A percentile compares a stretch with the other conserved stretches of the same genome.
These are phyloP conservation scores for Sequoia sempervirens DNA, from an alignment of 75 land plant species.

Conservation along the genomic window DNA sequence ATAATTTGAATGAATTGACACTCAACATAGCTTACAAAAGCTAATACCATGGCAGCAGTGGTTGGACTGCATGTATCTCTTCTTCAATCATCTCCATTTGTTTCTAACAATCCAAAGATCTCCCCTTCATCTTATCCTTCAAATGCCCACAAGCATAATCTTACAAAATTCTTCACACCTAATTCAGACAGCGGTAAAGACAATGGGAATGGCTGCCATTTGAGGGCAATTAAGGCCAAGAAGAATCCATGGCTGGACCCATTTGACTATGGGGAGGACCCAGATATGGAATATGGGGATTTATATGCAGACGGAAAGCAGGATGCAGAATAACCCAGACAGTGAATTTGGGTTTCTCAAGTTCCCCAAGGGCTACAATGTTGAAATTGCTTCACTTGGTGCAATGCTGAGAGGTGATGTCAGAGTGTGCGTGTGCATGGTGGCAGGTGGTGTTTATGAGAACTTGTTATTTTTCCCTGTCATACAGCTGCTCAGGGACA, in stretches of 20 bases:
- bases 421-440: constrained; percentile 52
- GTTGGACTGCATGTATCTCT: not conserved
- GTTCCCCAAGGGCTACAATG: constrained; percentile 55
- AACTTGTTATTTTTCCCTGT: constrained; percentile 86
- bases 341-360: constrained; percentile 63
- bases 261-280: constrained; percentile 78
- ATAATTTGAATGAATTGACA: not conserved
- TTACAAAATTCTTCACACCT: not conserved
- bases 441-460: constrained; percentile 88
- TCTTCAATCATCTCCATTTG: not conserved
- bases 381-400: constrained; percentile 56
- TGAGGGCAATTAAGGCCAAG: constrained; percentile 11
- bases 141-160: not conserved
- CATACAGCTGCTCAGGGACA: constrained; percentile 71
- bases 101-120: not conserved
- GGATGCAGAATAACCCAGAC: constrained; percentile 54
- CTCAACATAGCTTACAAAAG: not conserved
- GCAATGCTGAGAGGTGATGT: constrained; percentile 53
- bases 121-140: not conserved
- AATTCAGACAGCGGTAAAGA: not conserved
- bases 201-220: not conserved
- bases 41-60: not conserved
- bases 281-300: constrained; percentile 45
- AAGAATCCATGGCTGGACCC: constrained; percentile 79
- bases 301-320: constrained; percentile 62